Evolutionary conservation across 2,329 filamentous ascomycete species (phyloP).

Genomic region (Sporothrix protearum): DNA sequence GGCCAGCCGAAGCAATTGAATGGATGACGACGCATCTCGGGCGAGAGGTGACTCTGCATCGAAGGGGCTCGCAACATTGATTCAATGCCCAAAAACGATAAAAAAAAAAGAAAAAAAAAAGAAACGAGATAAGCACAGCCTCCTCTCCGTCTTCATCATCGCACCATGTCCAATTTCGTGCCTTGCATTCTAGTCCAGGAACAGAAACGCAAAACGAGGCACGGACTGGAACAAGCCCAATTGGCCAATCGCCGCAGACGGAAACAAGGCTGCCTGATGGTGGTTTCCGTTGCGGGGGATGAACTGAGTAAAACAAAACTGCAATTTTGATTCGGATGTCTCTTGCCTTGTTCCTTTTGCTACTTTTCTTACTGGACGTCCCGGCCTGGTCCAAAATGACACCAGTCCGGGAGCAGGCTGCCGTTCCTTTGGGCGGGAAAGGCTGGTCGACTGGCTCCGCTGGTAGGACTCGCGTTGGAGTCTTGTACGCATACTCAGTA

Average conservation of each 20-base stretch:
- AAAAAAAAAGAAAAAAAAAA: no score
- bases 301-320: not conserved
- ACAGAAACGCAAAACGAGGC: not conserved
- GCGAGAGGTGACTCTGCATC: not conserved
- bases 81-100: no score
- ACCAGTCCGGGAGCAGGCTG: not conserved
- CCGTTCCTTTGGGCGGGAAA: not conserved
- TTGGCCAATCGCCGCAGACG: conserved; percentile 13
- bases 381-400: not conserved
- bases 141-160: not conserved
- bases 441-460: not conserved
- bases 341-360: not conserved
- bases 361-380: not conserved
- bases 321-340: not conserved
- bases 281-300: not conserved
- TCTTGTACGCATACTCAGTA: not conserved
- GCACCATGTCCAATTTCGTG: not conserved
- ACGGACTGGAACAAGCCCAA: conserved; percentile 1
- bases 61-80: no score
- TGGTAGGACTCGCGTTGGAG: not conserved
- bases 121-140: not conserved
- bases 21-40: conserved; percentile 10
- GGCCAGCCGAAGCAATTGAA: not conserved
- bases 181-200: not conserved
- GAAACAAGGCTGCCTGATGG: conserved; percentile 18